phyloP scores from a whole-genome alignment of 1,139 yeast genomes.

The Yamadazyma atlantica region DNA sequence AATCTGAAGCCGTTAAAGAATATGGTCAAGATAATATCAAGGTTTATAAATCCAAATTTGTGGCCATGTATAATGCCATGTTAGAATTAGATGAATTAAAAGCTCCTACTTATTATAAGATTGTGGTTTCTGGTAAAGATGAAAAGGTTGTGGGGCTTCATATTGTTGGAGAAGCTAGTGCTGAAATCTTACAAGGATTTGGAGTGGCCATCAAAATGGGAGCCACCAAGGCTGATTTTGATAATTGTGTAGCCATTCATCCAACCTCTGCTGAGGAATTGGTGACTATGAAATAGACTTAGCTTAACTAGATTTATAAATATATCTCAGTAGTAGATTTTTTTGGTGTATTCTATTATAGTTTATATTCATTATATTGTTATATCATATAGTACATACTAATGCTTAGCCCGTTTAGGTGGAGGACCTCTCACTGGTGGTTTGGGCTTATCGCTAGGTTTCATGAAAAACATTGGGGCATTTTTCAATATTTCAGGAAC shows the following conservation, averaged over 20 bases:
- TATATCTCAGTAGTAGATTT: no score
- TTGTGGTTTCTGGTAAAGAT: constrained; percentile 72
- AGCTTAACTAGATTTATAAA: not conserved
- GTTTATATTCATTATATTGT: no score
- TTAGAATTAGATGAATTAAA: constrained; percentile 63
- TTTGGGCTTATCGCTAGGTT: constrained; percentile 63
- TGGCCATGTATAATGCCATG: constrained; percentile 93
- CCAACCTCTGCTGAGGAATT: constrained; percentile 98
- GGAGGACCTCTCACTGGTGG: constrained; percentile 72
- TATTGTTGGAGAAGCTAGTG: constrained; percentile 83
- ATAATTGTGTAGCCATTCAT: constrained; percentile 94
- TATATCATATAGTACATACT: no score
- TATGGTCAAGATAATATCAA: constrained; percentile 82
- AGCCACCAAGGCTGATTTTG: constrained; percentile 94
- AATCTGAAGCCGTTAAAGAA: constrained; percentile 69
- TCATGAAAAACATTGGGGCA: constrained; percentile 80
- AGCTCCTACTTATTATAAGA: constrained; percentile 84
- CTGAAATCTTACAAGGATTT: constrained; percentile 95
- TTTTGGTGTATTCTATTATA: no score
- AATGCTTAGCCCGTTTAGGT: constrained; percentile 28
- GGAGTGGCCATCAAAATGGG: constrained; percentile 98
- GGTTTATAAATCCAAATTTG: constrained; percentile 78
- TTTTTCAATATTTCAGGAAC: constrained; percentile 86
- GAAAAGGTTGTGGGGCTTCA: constrained; percentile 97
- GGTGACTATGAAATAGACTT: constrained; percentile 70